Evolutionary conservation across 225 moss, liverwort and hornwort genomes (phyloP).

Genomic region (Physcomitrium patens): DNA sequence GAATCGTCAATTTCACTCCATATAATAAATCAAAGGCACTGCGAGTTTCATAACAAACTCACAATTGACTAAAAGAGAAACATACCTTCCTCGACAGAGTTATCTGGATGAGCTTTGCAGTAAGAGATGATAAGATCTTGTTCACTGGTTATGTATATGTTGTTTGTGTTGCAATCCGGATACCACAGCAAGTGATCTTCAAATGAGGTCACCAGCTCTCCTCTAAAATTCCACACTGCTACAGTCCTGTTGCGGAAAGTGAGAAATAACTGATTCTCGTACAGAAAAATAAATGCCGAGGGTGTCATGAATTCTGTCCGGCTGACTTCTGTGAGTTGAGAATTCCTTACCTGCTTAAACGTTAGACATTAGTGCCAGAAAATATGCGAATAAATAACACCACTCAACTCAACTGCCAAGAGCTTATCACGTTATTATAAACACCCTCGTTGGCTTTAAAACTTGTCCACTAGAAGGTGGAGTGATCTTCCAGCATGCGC

Average conservation of each 20-base stretch:
- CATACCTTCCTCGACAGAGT: conserved; percentile 74
- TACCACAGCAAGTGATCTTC: conserved; percentile 98
- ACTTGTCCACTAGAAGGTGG: too few relatives aligned
- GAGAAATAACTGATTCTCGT: conserved; percentile 92
- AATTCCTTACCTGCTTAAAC: conserved; percentile 79
- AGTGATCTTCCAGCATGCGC: too few relatives aligned
- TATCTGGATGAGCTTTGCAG: conserved; percentile 82
- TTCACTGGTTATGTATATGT: conserved; percentile 96
- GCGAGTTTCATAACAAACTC: neutral
- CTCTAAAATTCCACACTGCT: conserved; percentile 96
- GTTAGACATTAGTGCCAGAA: conserved; percentile 2
- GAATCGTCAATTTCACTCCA: neutral
- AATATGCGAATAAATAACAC: neutral
- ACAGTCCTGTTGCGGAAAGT: conserved; percentile 58
- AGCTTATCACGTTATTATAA: too few relatives aligned
- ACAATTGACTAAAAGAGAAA: neutral
- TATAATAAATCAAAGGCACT: neutral
- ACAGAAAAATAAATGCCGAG: conserved; percentile 94
- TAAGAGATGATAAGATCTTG: conserved; percentile 97
- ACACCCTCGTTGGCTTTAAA: too few relatives aligned
- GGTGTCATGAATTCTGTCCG: conserved; percentile 99
- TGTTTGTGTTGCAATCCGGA: conserved; percentile 93
- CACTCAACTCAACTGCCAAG: neutral
- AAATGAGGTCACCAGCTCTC: conserved; percentile 93
- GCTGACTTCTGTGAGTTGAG: conserved; percentile 94